Evolutionary conservation across 305 asterid genomes (phyloP).

Genomic region (Fraxinus baroniana): DNA sequence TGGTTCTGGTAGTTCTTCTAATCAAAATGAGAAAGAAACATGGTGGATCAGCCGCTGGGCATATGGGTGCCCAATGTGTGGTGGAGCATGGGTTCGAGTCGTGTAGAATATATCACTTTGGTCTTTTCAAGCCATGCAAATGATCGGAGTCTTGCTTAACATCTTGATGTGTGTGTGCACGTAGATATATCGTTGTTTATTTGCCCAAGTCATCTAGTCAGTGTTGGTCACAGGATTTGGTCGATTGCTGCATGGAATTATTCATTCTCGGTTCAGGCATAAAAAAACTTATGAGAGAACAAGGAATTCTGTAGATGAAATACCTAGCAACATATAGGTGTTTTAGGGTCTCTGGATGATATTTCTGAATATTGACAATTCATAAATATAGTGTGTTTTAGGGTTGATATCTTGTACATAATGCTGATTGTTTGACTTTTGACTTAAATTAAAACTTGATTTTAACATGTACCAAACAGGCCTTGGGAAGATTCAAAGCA

Average conservation of each 20-base stretch:
- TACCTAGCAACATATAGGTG: not conserved
- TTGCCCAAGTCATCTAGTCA: not conserved
- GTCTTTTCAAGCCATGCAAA: not conserved
- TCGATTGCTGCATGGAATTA: not conserved
- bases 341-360: not conserved
- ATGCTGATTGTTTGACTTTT: not conserved
- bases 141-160: not conserved
- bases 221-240: conserved; percentile 3
- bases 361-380: not conserved
- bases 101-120: conserved; percentile 37
- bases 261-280: not conserved
- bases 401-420: not conserved
- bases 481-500: not conserved
- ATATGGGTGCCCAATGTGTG: conserved; percentile 96
- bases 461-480: no score
- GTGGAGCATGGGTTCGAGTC: conserved; percentile 96
- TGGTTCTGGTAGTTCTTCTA: conserved; percentile 40
- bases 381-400: not conserved
- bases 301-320: not conserved
- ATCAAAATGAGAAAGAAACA: conserved; percentile 68
- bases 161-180: not conserved
- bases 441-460: no score
- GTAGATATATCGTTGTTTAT: not conserved
- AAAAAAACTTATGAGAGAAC: not conserved
- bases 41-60: conserved; percentile 99